These are phyloP conservation scores for Quercus rubra DNA, from an alignment of 306 rosid genomes.

Conservation along the genomic window DNA sequence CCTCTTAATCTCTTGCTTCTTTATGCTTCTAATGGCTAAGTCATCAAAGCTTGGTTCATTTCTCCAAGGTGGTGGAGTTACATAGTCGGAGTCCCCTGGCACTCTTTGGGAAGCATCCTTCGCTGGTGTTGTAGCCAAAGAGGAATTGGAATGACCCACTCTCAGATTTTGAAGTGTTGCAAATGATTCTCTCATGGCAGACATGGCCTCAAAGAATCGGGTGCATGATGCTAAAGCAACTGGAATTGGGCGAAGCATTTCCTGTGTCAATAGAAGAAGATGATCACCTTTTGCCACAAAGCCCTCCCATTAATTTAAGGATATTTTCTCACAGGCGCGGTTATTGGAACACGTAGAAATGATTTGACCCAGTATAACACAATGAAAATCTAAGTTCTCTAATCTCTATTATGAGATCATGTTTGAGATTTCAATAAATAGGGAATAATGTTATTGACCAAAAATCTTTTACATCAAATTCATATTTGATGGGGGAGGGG, in stretches of 20 bases:
- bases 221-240: too few species aligned
- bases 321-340: too few species aligned
- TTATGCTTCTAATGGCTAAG: conserved; percentile 45
- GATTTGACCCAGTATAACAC: not conserved
- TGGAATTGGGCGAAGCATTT: too few species aligned
- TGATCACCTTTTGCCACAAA: too few species aligned
- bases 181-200: conserved; percentile 94
- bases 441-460: not conserved
- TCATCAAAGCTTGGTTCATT: conserved; percentile 59
- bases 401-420: not conserved
- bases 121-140: conserved; percentile 51
- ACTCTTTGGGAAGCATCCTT: conserved; percentile 55
- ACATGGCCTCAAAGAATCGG: too few species aligned
- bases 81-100: conserved; percentile 44
- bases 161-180: conserved; percentile 82
- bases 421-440: not conserved
- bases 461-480: not conserved
- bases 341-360: too few species aligned
- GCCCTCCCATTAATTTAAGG: too few species aligned
- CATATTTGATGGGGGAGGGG: not conserved
- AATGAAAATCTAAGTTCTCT: not conserved
- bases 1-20: conserved; percentile 41
- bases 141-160: conserved; percentile 54
- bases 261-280: too few species aligned
- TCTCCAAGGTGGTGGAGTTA: conserved; percentile 74